Percentiles rank a stretch among this genome's conserved stretches.
These are phyloP conservation scores for Bombardia bombarda DNA, from an alignment of 495 filamentous ascomycete species.

Conservation along the genomic window DNA sequence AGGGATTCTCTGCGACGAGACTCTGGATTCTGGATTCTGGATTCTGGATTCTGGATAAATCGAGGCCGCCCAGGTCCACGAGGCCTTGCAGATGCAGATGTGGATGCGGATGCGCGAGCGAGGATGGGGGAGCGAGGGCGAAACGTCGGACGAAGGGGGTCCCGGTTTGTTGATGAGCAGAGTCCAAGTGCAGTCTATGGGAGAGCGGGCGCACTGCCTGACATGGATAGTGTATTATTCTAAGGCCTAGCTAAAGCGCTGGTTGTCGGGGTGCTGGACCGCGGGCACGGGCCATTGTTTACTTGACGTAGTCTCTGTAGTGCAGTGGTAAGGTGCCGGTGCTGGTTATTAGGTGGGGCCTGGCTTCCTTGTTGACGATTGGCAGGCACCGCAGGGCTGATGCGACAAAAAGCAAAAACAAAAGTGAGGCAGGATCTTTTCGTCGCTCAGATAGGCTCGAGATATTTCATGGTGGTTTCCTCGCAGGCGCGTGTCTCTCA, in stretches of 20 bases:
- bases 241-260: conserved; percentile 4
- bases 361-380: background rate
- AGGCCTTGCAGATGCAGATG: background rate
- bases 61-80: too few relatives aligned
- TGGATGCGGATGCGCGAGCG: background rate
- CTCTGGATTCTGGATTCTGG: background rate
- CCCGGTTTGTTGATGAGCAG: too few relatives aligned
- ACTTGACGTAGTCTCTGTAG: too few relatives aligned
- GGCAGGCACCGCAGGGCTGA: background rate
- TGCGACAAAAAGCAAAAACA: conserved; percentile 1
- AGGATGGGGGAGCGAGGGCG: background rate
- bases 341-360: background rate
- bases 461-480: conserved; percentile 7
- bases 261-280: conserved; percentile 23
- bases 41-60: too few relatives aligned
- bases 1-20: background rate
- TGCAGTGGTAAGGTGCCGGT: conserved; percentile 2
- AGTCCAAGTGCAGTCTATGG: background rate
- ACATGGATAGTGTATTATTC: background rate
- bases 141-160: too few relatives aligned
- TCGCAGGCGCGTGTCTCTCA: too few relatives aligned
- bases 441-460: background rate
- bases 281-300: conserved; percentile 28
- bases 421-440: conserved; percentile 1
- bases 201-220: background rate